These are phyloP conservation scores for Fomitopsis schrenkii DNA, from an alignment of 1,284 basidiomycete genomes.

Conservation along the genomic window DNA sequence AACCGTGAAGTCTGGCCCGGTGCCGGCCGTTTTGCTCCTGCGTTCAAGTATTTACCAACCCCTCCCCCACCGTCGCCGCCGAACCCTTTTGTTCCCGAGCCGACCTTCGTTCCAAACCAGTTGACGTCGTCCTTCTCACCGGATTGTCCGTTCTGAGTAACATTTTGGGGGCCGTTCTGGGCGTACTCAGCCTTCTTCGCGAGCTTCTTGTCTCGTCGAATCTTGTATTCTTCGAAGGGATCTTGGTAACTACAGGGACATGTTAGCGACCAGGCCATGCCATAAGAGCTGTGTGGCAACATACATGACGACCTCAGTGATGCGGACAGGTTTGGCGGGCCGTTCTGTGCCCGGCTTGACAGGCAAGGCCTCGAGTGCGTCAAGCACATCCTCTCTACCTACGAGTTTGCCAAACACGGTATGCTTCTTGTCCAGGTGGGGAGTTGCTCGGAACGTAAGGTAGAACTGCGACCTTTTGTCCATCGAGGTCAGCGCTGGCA, in stretches of 20 bases:
- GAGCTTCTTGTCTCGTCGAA: constrained; percentile 69
- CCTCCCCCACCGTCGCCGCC: constrained; percentile 30
- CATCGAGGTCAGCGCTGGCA: background rate
- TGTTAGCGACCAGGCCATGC: background rate
- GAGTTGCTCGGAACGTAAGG: constrained; percentile 78
- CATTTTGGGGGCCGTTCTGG: constrained; percentile 26
- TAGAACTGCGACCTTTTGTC: constrained; percentile 79
- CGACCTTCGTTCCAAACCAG: constrained; percentile 82
- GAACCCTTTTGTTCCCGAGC: constrained; percentile 32
- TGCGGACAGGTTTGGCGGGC: constrained; percentile 78
- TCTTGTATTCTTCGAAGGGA: constrained; percentile 83
- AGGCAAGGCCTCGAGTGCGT: constrained; percentile 79
- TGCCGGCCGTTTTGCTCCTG: constrained; percentile 42
- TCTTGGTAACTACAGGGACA: constrained; percentile 63
- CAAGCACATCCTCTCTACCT: constrained; percentile 88
- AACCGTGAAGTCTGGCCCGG: background rate
- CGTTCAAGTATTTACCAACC: constrained; percentile 64
- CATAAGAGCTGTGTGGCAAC: constrained; percentile 21
- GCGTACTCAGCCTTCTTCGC: constrained; percentile 61
- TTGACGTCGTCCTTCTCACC: constrained; percentile 64
- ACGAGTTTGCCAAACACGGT: constrained; percentile 97
- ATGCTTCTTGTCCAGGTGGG: constrained; percentile 83
- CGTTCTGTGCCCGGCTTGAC: constrained; percentile 83
- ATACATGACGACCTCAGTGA: constrained; percentile 75
- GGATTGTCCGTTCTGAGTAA: constrained; percentile 5